Base-by-base conservation (phyloP, 345 rosid species). In the Erodium maritimum region DNA sequence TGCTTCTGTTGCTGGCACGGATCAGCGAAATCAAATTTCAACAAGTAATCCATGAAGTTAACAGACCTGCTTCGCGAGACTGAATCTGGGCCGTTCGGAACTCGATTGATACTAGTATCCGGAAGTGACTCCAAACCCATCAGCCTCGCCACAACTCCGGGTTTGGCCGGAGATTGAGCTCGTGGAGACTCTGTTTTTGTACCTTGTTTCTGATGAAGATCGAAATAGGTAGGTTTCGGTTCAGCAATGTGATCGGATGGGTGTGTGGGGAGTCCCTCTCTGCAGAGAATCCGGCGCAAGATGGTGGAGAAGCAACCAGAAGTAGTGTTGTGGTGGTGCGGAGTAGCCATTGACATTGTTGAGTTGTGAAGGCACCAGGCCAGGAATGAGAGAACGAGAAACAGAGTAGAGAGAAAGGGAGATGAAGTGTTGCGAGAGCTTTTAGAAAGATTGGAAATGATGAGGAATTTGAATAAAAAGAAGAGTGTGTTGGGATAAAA, bases 41-140 rank as follows among this genome's bases (percentile, higher is more conserved):
- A 61, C 64, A 88, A 61, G 55, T 88, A 86, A 64, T 91, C 98
- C 88, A 86, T 73, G 73, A 88, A 91, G 65, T 86, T 88, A 66
- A 84, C 98, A 16, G 96, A 91, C 80, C 82, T 73, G 63, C 95
- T 86, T 51, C 96, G 71, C 1, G 80, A 23, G 21, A 88, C 88
- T 11, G 73, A 60, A 5, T 80, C 77, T 7, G 84, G 76, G 19
- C 73, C 60, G 55, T 71, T 70, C 1, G 80, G 77, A 34, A 69
- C 61, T 74, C 71, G 71, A 58, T 62, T 71, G 54, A 76, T 59
- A 57, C 55, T 23, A 2, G 37, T 3, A 19, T 72, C 80, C 6
- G 88, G 93, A 69, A 79, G 58, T 0, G 95, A 78, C 4, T 84
- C 90, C 17, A 88, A 67, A 0, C 98, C 96, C 98, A 91, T 91